Evolutionary conservation across 352 stramenopile genomes (phyloP), one percentile per base, ranked within the genome.

Genomic region (Pythium phragmiticola): DNA sequence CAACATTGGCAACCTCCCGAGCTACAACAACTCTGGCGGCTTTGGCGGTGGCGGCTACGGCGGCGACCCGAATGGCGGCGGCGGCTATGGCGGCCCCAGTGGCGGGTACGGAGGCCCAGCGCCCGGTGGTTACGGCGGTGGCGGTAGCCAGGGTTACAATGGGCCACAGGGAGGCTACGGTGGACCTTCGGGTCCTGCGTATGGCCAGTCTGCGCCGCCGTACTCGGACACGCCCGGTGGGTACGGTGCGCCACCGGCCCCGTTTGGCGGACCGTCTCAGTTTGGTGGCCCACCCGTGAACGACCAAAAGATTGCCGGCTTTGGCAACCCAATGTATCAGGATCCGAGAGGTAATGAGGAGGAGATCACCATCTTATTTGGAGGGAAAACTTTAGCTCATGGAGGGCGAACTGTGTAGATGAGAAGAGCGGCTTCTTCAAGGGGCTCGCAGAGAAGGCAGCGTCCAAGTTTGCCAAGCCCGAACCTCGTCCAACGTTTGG

Each of bases 321-420:
- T 98, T 75, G 95, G 95, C 30, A 98, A 98, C 70, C 92, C 95
- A 7, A 96, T 97, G 82, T 98, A 97, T 68, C 78, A 92, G 52
- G 93, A 98, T 70, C 89, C 93, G 33, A 75, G 84, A 65, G 76
- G 82, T 88, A 60, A 30, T 30, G 26, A 30, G 26, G 26, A 30
- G 26, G 12, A 47, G 23, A 17, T 39, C 34, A 14, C 1, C 11
- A 39, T 39, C 34, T 39, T 39, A 39, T 39, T 39, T 39, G 3
- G 34, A 11, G 3, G 7, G 7, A 3, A 3, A 6, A 39, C 34
- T 39, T 39, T 9, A 39, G 28, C 52, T 42, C 2, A 46, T 57
- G 26, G 3, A 37, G 30, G 23, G 6, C 43, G 21, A 14, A 8
- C 19, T 17, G 19, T 17, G 50, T 12, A 48, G 83, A 96, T 65